These are phyloP conservation scores for Pseudoneurospora amorphoporcata DNA, from an alignment of 495 filamentous ascomycete genomes.

Conservation along the genomic window DNA sequence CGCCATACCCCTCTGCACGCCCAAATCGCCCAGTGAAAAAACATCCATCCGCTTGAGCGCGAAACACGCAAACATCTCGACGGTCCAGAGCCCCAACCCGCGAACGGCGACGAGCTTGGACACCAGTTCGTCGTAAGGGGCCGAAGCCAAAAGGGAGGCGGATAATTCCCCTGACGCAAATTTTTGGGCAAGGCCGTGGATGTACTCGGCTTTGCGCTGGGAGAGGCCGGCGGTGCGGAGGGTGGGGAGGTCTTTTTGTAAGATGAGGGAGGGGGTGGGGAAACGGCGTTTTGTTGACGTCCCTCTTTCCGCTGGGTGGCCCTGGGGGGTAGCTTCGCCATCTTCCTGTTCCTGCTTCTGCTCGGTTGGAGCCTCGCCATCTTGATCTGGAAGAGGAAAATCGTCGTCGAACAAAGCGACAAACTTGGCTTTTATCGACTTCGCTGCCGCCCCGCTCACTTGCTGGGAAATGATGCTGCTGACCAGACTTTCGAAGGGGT, in stretches of 20 bases:
- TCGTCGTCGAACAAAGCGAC: constrained; percentile 52
- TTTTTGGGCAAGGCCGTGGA: constrained; percentile 72
- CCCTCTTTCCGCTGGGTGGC: neutral
- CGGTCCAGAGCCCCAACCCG: constrained; percentile 82
- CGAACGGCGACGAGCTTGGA: constrained; percentile 74
- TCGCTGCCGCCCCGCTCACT: constrained; percentile 85
- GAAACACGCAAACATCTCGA: constrained; percentile 96
- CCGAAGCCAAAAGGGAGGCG: constrained; percentile 60
- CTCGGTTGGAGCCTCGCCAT: constrained; percentile 3
- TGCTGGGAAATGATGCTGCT: constrained; percentile 93
- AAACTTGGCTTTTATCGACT: constrained; percentile 78
- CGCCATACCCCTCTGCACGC: constrained; percentile 91
- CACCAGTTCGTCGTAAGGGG: constrained; percentile 77
- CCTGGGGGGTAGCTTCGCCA: constrained; percentile 11
- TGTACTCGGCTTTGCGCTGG: constrained; percentile 89
- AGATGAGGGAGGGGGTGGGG: constrained; percentile 67
- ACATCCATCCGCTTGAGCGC: constrained; percentile 86
- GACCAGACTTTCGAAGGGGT: constrained; percentile 75
- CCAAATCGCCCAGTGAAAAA: constrained; percentile 85
- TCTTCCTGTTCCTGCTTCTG: neutral
- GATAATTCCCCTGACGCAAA: constrained; percentile 66
- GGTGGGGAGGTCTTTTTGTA: constrained; percentile 43
- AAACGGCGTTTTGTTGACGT: constrained; percentile 38
- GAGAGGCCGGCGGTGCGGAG: constrained; percentile 81
- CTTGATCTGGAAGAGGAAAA: neutral